These are phyloP conservation scores for Yarrowia galli DNA, from an alignment of 1,139 yeast genomes.

Conservation along the genomic window DNA sequence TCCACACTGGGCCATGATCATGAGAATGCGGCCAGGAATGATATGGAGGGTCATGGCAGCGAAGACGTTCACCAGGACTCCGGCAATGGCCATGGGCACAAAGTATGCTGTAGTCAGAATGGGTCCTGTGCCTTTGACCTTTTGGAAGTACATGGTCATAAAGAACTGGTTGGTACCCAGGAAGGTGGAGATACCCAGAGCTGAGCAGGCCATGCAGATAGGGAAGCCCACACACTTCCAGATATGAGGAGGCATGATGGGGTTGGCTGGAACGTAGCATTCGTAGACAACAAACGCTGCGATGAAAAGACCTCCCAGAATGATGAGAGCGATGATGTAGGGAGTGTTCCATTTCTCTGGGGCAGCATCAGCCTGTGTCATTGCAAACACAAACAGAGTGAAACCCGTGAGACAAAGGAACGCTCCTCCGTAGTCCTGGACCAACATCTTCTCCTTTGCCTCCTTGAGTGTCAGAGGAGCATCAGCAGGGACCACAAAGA, in stretches of 20 bases:
- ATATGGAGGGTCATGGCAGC: conserved; percentile 56
- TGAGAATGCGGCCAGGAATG: conserved; percentile 53
- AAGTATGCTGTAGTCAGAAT: conserved; percentile 55
- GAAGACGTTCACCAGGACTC: conserved; percentile 53
- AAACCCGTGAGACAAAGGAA: conserved; percentile 53
- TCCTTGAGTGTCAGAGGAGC: conserved; percentile 40
- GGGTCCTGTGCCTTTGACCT: conserved; percentile 51
- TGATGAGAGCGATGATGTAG: conserved; percentile 55
- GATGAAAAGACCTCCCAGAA: conserved; percentile 53
- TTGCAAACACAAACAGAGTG: conserved; percentile 54
- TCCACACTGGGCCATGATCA: conserved; percentile 51
- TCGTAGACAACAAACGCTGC: conserved; percentile 54
- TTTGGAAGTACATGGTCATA: conserved; percentile 55
- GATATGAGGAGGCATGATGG: conserved; percentile 57
- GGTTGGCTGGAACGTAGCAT: conserved; percentile 51
- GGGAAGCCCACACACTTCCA: conserved; percentile 54
- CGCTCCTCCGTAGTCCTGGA: conserved; percentile 55
- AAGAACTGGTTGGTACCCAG: conserved; percentile 54
- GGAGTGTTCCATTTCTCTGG: conserved; percentile 56
- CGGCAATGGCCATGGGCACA: conserved; percentile 53
- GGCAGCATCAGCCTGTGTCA: conserved; percentile 55
- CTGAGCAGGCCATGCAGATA: conserved; percentile 52
- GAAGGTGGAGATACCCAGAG: conserved; percentile 54
- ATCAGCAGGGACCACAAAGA: conserved; percentile 51
- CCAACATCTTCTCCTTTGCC: conserved; percentile 44